phyloP scores from a whole-genome alignment of 164 flowering plant species.

The Umbellularia californica region DNA sequence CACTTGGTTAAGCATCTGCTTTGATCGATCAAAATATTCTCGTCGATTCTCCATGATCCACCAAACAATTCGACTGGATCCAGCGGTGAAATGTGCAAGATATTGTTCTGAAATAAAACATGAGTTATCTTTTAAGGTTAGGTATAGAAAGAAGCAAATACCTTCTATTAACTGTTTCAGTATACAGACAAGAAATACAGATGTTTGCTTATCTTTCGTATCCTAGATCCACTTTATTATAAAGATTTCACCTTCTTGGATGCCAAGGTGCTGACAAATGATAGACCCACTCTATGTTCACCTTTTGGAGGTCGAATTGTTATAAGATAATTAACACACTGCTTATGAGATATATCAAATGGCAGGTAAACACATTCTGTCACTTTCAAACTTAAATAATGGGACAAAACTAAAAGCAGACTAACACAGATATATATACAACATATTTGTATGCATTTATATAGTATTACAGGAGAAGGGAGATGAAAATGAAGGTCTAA shows the following conservation, averaged over 20 bases:
- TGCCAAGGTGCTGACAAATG: too few species aligned
- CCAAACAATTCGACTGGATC: conserved; percentile 85
- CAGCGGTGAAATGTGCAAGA: conserved; percentile 55
- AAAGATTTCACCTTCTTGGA: not conserved
- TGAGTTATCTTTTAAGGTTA: conserved; percentile 1
- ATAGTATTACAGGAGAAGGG: too few species aligned
- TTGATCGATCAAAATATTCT: conserved; percentile 86
- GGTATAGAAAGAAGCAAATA: not conserved
- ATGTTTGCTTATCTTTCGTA: not conserved
- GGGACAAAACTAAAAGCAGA: too few species aligned
- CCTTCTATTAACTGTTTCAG: not conserved
- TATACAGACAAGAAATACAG: not conserved
- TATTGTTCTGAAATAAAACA: conserved; percentile 67
- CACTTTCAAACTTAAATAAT: too few species aligned
- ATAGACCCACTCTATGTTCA: too few species aligned
- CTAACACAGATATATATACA: too few species aligned
- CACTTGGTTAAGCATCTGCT: conserved; percentile 63
- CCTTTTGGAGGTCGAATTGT: too few species aligned
- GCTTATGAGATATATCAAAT: not conserved
- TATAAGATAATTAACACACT: not conserved
- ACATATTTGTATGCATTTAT: too few species aligned
- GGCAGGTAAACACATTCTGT: not conserved
- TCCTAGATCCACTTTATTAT: not conserved
- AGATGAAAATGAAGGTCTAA: too few species aligned
- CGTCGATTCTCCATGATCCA: conserved; percentile 98